Conservation (phyloP, 495 filamentous ascomycete genomes). For the Aspergillus incahuasiensis region DNA sequence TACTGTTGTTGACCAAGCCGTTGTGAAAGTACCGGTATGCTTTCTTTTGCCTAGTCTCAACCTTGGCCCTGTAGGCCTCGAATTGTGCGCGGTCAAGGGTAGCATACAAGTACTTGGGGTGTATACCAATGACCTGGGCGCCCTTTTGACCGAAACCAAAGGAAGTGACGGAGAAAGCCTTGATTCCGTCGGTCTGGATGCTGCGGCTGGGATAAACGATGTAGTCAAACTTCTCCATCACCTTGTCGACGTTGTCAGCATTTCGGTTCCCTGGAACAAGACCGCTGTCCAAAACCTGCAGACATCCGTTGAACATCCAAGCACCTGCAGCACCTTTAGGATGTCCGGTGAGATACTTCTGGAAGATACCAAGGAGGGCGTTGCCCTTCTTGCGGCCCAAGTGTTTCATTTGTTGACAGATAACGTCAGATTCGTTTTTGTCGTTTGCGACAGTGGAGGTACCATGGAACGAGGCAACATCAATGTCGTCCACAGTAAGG, state of each 20-base stretch:
- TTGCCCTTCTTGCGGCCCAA: conserved; percentile 95
- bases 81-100: conserved; percentile 85
- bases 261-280: conserved; percentile 96
- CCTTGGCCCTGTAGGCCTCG: conserved; percentile 76
- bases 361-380: conserved; percentile 94
- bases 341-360: conserved; percentile 98
- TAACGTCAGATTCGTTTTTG: conserved; percentile 98
- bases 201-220: conserved; percentile 93
- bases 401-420: conserved; percentile 94
- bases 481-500: conserved; percentile 93
- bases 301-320: conserved; percentile 98
- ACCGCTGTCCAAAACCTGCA: conserved; percentile 90
- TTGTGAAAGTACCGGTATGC: conserved; percentile 98
- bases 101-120: conserved; percentile 92
- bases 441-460: conserved; percentile 98
- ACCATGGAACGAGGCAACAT: conserved; percentile 95
- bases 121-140: conserved; percentile 93
- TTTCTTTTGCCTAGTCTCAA: conserved; percentile 90
- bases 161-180: conserved; percentile 96
- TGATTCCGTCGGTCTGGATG: conserved; percentile 97
- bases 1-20: conserved; percentile 90
- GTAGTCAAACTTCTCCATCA: conserved; percentile 95
- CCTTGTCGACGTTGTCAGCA: conserved; percentile 93
- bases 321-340: conserved; percentile 98
- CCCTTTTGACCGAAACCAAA: conserved; percentile 99